phyloP scores from a whole-genome alignment of 352 stramenopile genomes.

The Phytophthora hybrid region DNA sequence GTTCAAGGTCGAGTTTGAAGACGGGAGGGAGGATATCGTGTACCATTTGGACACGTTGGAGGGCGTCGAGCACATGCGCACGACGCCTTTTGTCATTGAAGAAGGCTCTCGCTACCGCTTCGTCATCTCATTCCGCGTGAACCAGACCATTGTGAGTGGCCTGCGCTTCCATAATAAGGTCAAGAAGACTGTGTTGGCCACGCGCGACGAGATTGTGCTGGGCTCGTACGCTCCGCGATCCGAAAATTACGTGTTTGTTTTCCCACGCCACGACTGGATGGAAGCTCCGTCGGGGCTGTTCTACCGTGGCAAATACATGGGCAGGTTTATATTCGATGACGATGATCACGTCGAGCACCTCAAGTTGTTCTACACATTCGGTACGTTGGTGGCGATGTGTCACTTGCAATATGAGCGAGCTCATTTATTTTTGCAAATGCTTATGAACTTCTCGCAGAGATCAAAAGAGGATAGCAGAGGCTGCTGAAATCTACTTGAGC shows the following conservation, averaged over 20 bases:
- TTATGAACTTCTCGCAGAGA: slow-evolving; percentile 45
- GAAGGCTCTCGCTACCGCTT: slow-evolving; percentile 90
- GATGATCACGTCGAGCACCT: slow-evolving; percentile 75
- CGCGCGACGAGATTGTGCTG: slow-evolving; percentile 82
- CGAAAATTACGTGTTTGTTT: slow-evolving; percentile 82
- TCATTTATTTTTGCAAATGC: neutral
- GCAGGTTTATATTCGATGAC: slow-evolving; percentile 75
- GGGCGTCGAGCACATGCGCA: slow-evolving; percentile 75
- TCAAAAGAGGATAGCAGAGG: slow-evolving; percentile 51
- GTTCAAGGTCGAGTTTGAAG: slow-evolving; percentile 89
- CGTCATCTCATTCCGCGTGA: slow-evolving; percentile 84
- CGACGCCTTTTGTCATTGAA: slow-evolving; percentile 76
- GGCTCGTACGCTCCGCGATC: slow-evolving; percentile 86
- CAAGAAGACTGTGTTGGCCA: slow-evolving; percentile 84
- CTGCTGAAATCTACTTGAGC: slow-evolving; percentile 6
- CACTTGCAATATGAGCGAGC: neutral
- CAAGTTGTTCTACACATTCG: slow-evolving; percentile 82
- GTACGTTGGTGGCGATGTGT: slow-evolving; percentile 41
- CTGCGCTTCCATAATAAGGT: slow-evolving; percentile 89
- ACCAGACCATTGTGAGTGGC: slow-evolving; percentile 86
- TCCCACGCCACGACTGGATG: slow-evolving; percentile 81
- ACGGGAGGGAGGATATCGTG: slow-evolving; percentile 65
- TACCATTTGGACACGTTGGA: slow-evolving; percentile 78
- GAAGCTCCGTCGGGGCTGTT: slow-evolving; percentile 88
- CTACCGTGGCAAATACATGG: slow-evolving; percentile 90